Base-by-base conservation (phyloP, 495 filamentous ascomycete species). In the Penicillium pancosmium region DNA sequence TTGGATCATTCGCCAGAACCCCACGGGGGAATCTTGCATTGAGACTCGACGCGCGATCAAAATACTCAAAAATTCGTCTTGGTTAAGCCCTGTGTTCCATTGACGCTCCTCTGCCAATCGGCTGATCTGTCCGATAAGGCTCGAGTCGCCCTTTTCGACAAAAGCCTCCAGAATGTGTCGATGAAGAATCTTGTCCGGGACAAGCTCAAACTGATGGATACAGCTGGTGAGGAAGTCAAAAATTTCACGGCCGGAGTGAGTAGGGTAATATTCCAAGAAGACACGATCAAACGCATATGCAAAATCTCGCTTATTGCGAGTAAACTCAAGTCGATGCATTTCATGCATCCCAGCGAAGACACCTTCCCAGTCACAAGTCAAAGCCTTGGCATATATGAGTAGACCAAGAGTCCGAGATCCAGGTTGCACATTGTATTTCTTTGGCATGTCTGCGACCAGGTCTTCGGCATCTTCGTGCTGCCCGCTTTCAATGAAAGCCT, bases 1-100 rank as follows among this genome's bases (percentile, higher is more conserved):
- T 47, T 77, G 74, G 13, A 79, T 56, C 78, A 79, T 76, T 18
- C 74, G 70, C 76, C 76, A 80, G 50, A 74, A 65, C 12, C 78
- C 75, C 16, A 76, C 69, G 0, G 76, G 78, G 4, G 68, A 62
- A 1, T 67, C 55, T 50, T 72, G 69, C 53, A 76, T 71, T 43
- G 70, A 64, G 15, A 69, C 47, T 4, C 68, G 71, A n/a, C 71
- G 73, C 4, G 50, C 52, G 3, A 62, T 68, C 13, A 79, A 10
- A 25, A 72, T 67, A 9, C 66, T 61, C 33, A 69, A 12, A 34
- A 76, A 65, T 13, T 68, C 55, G 5, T 68, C 40, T 12, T 75
- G 65, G 27, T 73, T 58, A 12, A 78, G 41, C 1, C 55, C 54
- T 2, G 73, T 60, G 10, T 73, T 68, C 78, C 78, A 80, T 34